phyloP scores from a whole-genome alignment of 208 protist genomes.

The Crithidia sp. region DNA sequence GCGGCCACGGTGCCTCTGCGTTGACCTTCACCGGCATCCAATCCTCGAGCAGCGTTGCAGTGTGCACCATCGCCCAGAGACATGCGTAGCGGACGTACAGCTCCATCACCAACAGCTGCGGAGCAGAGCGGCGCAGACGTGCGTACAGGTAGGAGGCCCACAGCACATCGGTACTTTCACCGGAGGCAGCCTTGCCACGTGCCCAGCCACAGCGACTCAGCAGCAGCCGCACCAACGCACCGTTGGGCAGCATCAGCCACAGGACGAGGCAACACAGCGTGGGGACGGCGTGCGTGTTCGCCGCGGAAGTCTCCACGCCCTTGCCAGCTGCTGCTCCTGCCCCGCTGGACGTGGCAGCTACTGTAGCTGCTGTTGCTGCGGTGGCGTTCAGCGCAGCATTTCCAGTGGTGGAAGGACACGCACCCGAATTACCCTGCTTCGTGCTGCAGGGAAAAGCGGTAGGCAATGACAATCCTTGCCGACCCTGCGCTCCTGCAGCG shows the following conservation, averaged over 20 bases:
- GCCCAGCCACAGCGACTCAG: neutral
- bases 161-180: neutral
- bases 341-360: neutral
- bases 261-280: constrained; percentile 25
- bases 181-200: too few relatives aligned
- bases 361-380: constrained; percentile 3
- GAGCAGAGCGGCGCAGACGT: constrained; percentile 11
- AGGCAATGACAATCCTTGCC: too few relatives aligned
- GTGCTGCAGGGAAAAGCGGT: neutral
- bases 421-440: too few relatives aligned
- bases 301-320: too few relatives aligned
- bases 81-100: constrained; percentile 20
- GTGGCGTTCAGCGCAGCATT: neutral
- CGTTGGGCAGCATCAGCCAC: constrained; percentile 39
- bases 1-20: neutral
- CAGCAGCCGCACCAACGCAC: constrained; percentile 18
- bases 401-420: too few relatives aligned
- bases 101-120: constrained; percentile 26
- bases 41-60: constrained; percentile 10
- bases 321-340: too few relatives aligned
- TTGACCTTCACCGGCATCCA: constrained; percentile 10
- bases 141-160: constrained; percentile 3
- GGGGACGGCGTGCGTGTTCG: constrained; percentile 22
- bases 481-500: too few relatives aligned
- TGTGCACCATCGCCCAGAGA: constrained; percentile 26